Conservation (phyloP, 495 filamentous ascomycete species). For the Xylaria nigripes region DNA sequence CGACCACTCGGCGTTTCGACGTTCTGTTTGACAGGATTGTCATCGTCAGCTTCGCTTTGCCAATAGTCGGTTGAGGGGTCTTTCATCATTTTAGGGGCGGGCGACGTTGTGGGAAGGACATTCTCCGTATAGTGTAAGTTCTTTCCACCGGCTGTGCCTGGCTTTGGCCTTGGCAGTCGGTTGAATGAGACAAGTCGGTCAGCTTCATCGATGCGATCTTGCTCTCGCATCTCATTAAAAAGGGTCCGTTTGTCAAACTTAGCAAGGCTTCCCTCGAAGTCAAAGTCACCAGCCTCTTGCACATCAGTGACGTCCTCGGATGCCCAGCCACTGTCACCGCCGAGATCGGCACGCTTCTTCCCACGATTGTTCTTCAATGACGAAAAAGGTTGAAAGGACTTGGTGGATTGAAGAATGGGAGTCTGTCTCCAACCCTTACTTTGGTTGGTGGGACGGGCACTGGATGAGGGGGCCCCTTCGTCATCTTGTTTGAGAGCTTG, state of each 20-base stretch:
- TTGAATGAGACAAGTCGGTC: conserved; percentile 87
- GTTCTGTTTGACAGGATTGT: conserved; percentile 31
- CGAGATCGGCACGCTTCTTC: conserved; percentile 42
- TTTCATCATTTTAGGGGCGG: conserved; percentile 31
- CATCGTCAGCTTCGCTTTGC: conserved; percentile 66
- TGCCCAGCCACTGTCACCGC: conserved; percentile 81
- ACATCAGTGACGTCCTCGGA: conserved; percentile 95
- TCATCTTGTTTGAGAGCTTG: conserved; percentile 15
- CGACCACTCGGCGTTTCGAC: conserved; percentile 40
- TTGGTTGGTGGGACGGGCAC: conserved; percentile 25
- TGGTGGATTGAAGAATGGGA: conserved; percentile 59
- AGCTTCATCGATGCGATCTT: conserved; percentile 81
- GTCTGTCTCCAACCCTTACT: conserved; percentile 78
- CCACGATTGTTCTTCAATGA: conserved; percentile 47
- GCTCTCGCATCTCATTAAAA: conserved; percentile 79
- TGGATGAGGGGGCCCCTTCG: conserved; percentile 9
- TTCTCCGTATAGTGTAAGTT: conserved; percentile 90
- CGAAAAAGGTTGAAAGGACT: conserved; percentile 48
- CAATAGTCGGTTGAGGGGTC: conserved; percentile 40
- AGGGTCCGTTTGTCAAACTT: conserved; percentile 90
- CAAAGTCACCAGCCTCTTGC: conserved; percentile 90
- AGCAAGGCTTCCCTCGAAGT: conserved; percentile 77
- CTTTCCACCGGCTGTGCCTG: conserved; percentile 75
- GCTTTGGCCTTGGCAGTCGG: conserved; percentile 56
- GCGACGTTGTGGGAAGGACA: conserved; percentile 58